A percentile compares a stretch with the other conserved stretches of the same genome.
Conservation (phyloP, 2,329 filamentous ascomycete species). For the Penicillium sp. region DNA sequence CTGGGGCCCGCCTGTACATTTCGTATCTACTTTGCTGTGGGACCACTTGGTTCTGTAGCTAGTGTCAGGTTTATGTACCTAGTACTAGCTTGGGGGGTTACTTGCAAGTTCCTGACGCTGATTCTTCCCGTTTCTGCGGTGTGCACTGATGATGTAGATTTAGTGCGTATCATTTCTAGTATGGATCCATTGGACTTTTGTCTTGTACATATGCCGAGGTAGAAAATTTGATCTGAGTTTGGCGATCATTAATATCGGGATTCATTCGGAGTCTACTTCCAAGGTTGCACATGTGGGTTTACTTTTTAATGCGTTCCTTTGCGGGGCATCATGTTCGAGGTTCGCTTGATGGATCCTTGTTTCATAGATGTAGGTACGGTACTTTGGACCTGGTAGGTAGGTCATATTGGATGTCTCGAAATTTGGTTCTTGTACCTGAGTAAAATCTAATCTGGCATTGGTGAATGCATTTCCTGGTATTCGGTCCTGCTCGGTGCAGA, state of each 20-base stretch:
- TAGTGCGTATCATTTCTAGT: not conserved
- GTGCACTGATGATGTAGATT: not conserved
- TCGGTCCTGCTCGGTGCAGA: not conserved
- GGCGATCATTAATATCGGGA: not conserved
- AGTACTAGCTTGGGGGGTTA: not conserved
- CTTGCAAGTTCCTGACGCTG: not conserved
- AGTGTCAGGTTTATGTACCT: not conserved
- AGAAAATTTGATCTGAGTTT: too few species aligned
- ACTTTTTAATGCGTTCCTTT: not conserved
- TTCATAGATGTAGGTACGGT: not conserved
- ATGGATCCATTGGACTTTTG: too few species aligned
- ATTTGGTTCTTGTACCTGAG: not conserved
- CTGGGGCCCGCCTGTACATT: not conserved
- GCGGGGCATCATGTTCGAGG: not conserved
- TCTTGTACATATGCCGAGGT: too few species aligned
- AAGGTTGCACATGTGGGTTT: not conserved
- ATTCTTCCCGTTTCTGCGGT: not conserved
- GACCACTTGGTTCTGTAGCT: not conserved
- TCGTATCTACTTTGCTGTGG: not conserved
- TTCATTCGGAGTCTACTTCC: not conserved
- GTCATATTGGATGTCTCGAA: not conserved
- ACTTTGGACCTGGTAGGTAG: not conserved
- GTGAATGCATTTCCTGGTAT: not conserved
- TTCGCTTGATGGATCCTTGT: not conserved
- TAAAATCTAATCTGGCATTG: not conserved